Percentiles rank a stretch among this genome's conserved stretches.
Conservation (phyloP, 352 stramenopile species). For the Aphanomyces cochlioides region DNA sequence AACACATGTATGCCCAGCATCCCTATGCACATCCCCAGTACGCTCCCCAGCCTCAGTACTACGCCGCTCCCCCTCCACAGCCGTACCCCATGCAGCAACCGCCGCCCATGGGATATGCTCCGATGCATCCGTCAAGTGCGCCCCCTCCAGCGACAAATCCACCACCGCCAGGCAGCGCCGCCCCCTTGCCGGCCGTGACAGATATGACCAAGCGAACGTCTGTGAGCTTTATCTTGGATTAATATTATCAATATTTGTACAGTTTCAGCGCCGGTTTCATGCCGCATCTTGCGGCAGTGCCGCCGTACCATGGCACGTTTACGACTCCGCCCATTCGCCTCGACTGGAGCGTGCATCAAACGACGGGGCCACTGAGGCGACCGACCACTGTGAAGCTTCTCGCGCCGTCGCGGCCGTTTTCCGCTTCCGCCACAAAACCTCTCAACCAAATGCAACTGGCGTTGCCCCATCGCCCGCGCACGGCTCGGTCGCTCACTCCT, state of each 20-base stretch:
- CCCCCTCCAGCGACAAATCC: constrained; percentile 2
- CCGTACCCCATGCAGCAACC: constrained; percentile 10
- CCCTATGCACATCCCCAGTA: neutral
- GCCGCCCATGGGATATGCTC: neutral
- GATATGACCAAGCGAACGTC: constrained; percentile 25
- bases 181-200: constrained; percentile 18
- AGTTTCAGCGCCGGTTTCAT: neutral
- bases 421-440: neutral
- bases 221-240: constrained; percentile 32
- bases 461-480: neutral
- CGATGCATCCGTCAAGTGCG: neutral
- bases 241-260: neutral
- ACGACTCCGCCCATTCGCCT: constrained; percentile 20
- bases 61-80: neutral
- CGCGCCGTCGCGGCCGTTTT: constrained; percentile 11
- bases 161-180: neutral
- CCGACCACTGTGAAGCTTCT: neutral
- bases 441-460: neutral
- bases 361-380: neutral
- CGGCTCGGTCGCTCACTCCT: neutral
- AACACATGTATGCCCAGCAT: constrained; percentile 6
- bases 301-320: constrained; percentile 11
- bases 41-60: constrained; percentile 2
- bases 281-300: neutral
- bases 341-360: constrained; percentile 23